These are phyloP conservation scores for Phallus indusiatus DNA, from an alignment of 768 basidiomycete species.

Conservation along the genomic window DNA sequence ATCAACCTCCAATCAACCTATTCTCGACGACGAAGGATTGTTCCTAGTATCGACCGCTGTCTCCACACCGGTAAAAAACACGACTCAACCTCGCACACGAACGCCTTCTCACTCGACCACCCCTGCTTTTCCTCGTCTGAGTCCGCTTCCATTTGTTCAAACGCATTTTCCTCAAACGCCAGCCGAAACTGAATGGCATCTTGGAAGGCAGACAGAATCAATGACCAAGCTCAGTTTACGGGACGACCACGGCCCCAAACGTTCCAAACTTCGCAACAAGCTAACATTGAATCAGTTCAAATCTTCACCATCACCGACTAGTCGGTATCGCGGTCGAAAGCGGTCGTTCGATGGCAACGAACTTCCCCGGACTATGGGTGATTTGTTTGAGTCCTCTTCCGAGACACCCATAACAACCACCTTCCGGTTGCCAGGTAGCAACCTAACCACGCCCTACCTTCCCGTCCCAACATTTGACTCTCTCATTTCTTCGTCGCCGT, in stretches of 20 bases:
- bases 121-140: constrained; percentile 22
- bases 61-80: neutral
- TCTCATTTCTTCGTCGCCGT: constrained; percentile 24
- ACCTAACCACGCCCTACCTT: constrained; percentile 19
- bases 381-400: constrained; percentile 16
- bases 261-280: neutral
- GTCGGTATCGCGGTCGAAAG: constrained; percentile 36
- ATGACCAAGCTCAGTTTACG: constrained; percentile 51
- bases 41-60: neutral
- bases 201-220: constrained; percentile 52
- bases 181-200: constrained; percentile 41
- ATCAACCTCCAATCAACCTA: neutral
- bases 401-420: constrained; percentile 23
- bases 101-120: neutral
- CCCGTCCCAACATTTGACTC: constrained; percentile 63
- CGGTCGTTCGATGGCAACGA: constrained; percentile 44
- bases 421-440: constrained; percentile 19
- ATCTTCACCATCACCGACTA: constrained; percentile 19
- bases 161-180: constrained; percentile 40
- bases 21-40: constrained; percentile 3
- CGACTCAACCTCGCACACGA: neutral
- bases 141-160: constrained; percentile 43
- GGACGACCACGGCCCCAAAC: constrained; percentile 23
- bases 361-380: constrained; percentile 33
- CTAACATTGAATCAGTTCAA: neutral